Evolutionary conservation across 805 yeast species (phyloP).

Genomic region (Ascoidea rubescens): DNA sequence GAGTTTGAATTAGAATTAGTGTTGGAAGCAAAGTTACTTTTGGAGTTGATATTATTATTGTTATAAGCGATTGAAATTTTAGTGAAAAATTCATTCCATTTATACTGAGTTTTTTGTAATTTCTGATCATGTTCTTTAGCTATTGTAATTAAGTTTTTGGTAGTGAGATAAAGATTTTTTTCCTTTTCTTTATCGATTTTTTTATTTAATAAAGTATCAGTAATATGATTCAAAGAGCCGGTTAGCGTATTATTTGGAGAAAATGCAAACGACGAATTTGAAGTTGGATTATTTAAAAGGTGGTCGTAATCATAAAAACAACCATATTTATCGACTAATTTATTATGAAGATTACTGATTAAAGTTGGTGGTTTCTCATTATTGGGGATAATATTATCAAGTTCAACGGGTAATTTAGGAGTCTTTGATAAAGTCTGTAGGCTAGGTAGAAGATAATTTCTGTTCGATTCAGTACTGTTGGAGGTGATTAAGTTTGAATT

Average conservation of each 20-base stretch:
- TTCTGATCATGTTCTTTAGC: slow-evolving; percentile 30
- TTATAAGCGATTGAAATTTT: slow-evolving; percentile 17
- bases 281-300: not conserved
- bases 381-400: slow-evolving; percentile 21
- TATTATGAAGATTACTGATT: slow-evolving; percentile 1
- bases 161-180: not conserved
- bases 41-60: slow-evolving; percentile 1
- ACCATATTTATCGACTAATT: slow-evolving; percentile 33
- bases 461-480: no score
- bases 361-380: slow-evolving; percentile 19
- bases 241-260: not conserved
- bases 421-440: no score
- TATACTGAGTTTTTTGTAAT: slow-evolving; percentile 22
- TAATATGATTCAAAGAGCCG: slow-evolving; percentile 3
- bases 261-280: not conserved
- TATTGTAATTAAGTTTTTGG: slow-evolving; percentile 12
- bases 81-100: slow-evolving; percentile 33
- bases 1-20: not conserved
- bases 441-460: no score
- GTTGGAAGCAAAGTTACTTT: not conserved
- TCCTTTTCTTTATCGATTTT: not conserved
- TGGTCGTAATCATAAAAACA: slow-evolving; percentile 23
- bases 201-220: not conserved
- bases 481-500: no score
- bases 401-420: slow-evolving; percentile 24